Evolutionary conservation across 2,329 filamentous ascomycete genomes (phyloP), one percentile per base, ranked within the genome.

Genomic region (Hypoxylon sp.): DNA sequence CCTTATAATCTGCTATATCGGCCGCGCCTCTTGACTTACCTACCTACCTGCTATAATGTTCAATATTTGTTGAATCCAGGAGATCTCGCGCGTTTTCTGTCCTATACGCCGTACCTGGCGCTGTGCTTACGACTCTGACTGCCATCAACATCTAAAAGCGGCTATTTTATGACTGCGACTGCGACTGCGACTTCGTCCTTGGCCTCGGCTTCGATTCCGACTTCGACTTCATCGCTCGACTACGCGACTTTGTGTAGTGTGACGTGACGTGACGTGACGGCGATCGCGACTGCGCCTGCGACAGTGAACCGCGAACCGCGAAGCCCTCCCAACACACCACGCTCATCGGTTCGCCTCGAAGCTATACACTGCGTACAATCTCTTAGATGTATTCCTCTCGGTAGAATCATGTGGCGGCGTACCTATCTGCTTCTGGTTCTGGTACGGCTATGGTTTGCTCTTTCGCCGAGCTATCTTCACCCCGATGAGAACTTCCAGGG

Each of bases 401-500:
- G 48, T 48, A 59, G 47, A 62, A 67, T 68, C 68, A 97, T 97
- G 94, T 97, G 92, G 92, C 87, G 93, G 81, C 88, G 93, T 76
- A 85, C 88, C 62, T 97, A 97, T 77, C 81, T 98, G 63, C 78
- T 96, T 54, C 82, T 99, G 69, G 82, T 96, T 70, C 80, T 95
- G 67, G 86, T 97, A 70, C 89, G 95, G 75, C 83, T 98, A 71
- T 98, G 94, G 84, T 94, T 98, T 74, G 94, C 95, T 59, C 79
- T 98, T 64, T 93, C 90, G 63, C 91, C 95, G 57, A 98, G 94
- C 81, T 99, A 99, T 76, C 85, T 99, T 42, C 95, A 99, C 75
- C 95, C 95, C 4, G 95, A 99, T 79, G 95, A 99, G 82, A 95
- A 98, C 80, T 99, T 99, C 71, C 95, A 99, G 78, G 95, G 95